phyloP scores from a whole-genome alignment of 495 filamentous ascomycete species.

The Annulohypoxylon moriforme region DNA sequence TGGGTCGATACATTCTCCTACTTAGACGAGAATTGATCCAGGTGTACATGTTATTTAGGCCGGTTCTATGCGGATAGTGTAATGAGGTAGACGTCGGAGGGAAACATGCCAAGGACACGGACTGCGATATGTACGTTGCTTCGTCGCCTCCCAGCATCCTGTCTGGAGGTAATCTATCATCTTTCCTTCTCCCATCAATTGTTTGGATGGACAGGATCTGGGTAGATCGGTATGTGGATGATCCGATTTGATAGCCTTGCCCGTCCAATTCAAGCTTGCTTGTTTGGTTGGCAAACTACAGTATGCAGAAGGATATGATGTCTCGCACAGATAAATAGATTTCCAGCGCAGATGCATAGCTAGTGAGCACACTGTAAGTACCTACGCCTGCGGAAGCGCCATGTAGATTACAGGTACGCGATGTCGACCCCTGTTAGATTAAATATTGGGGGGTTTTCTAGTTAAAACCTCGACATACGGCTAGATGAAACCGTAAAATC shows the following conservation, averaged over 20 bases:
- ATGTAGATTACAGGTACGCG: slow-evolving; percentile 41
- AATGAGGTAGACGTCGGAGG: slow-evolving; percentile 20
- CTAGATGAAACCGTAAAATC: slow-evolving; percentile 4
- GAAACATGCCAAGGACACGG: background rate
- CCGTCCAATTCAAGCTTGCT: slow-evolving; percentile 17
- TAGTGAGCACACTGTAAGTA: slow-evolving; percentile 20
- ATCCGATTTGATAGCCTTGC: slow-evolving; percentile 35
- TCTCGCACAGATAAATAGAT: slow-evolving; percentile 34
- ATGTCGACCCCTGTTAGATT: slow-evolving; percentile 17
- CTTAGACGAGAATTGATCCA: slow-evolving; percentile 11
- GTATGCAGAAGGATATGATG: slow-evolving; percentile 38
- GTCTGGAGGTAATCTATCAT: slow-evolving; percentile 31
- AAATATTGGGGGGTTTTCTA: slow-evolving; percentile 9
- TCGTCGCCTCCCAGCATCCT: slow-evolving; percentile 25
- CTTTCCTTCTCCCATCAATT: slow-evolving; percentile 20
- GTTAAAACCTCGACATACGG: background rate
- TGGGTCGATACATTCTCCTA: background rate
- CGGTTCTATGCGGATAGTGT: slow-evolving; percentile 22
- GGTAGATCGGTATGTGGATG: slow-evolving; percentile 31
- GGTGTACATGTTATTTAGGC: slow-evolving; percentile 4
- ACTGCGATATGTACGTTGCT: slow-evolving; percentile 10
- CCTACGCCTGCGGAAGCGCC: slow-evolving; percentile 24
- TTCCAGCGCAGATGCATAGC: slow-evolving; percentile 19
- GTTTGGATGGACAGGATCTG: slow-evolving; percentile 22
- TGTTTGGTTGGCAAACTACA: slow-evolving; percentile 28